Base-by-base conservation (phyloP, 2,329 filamentous ascomycete species). In the Sporothrix variecibatus region DNA sequence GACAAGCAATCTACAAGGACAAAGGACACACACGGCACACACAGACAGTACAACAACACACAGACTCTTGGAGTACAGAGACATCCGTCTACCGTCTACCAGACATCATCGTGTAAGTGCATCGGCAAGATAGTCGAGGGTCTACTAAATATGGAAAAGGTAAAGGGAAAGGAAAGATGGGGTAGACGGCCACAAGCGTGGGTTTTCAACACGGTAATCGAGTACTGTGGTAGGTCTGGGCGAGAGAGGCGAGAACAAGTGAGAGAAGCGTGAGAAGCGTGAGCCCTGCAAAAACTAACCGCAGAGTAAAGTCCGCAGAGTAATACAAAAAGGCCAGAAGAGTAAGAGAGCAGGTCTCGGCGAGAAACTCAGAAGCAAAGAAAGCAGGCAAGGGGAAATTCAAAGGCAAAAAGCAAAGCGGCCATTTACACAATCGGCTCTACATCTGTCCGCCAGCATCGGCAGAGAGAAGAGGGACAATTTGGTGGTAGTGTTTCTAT, bases 81-180 rank as follows among this genome's bases (percentile, higher is more conserved):
- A 56, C 7, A 64, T n/a, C 20, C 17, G 31, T 38, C n/a, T 17
- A 28, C 23, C 9, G 12, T 15, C 62, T 34, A 46, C 38, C 38
- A 46, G n/a, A n/a, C 17, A n/a, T 9, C 38, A 17, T 43, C 62
- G 31, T 64, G 31, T 64, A 46, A 67, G 62, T 46, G n/a, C 62
- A 28, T 67, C 62, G 62, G 62, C 62, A 67, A 38, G 38, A 67
- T 67, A 67, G 62, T 28, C 5, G 56, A 60, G 9, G n/a, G n/a
- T 26, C 51, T n/a, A 56, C 26, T 56, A 12, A 11, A 20, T 49
- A 3, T 49, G 43, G 43, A 15, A 15, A 3, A 20, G 15, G 15
- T 15, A 49, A 49, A 49, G 12, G 40, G 40, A 15, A 4, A 49
- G 43, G n/a, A 26, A 26, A 56, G 7, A 20, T 20, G 51, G 51